Conservation (phyloP, 2,329 filamentous ascomycete species). For the Bipolaris gigantea region DNA sequence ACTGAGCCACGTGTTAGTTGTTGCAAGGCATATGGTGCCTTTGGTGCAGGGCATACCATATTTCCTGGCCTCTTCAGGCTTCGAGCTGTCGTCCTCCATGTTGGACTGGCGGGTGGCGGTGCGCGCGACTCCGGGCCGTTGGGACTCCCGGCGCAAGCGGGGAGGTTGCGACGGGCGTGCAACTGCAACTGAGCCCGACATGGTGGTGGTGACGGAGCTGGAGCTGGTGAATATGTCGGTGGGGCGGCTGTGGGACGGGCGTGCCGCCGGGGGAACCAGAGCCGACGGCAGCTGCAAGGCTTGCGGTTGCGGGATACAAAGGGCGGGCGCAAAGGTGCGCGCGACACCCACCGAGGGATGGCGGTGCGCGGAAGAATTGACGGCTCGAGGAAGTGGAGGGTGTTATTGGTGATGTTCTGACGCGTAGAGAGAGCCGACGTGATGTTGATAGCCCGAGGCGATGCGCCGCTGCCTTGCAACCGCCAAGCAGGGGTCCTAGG, state of each 20-base stretch:
- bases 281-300: constrained; percentile 11
- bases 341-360: constrained; percentile 9
- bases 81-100: constrained; percentile 34
- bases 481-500: constrained; percentile 13
- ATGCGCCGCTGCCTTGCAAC: constrained; percentile 9
- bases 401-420: constrained; percentile 1
- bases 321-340: constrained; percentile 22
- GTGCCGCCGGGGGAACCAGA: constrained; percentile 17
- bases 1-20: constrained; percentile 54
- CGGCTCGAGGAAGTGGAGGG: constrained; percentile 1
- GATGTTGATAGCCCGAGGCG: constrained; percentile 17
- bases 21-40: neutral
- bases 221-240: constrained; percentile 14
- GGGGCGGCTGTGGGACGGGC: constrained; percentile 20
- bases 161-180: constrained; percentile 46
- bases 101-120: constrained; percentile 28
- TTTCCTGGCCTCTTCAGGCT: constrained; percentile 34
- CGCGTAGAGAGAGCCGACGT: constrained; percentile 15
- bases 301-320: neutral
- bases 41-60: constrained; percentile 30
- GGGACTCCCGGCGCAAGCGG: constrained; percentile 49
- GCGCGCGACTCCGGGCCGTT: constrained; percentile 44
- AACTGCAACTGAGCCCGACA: constrained; percentile 40
- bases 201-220: constrained; percentile 20
- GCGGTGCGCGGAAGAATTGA: constrained; percentile 4